Evolutionary conservation across 176 grass and related monocot genomes (phyloP), one percentile per base, ranked within the genome.

Genomic region (Melocanna baccifera): DNA sequence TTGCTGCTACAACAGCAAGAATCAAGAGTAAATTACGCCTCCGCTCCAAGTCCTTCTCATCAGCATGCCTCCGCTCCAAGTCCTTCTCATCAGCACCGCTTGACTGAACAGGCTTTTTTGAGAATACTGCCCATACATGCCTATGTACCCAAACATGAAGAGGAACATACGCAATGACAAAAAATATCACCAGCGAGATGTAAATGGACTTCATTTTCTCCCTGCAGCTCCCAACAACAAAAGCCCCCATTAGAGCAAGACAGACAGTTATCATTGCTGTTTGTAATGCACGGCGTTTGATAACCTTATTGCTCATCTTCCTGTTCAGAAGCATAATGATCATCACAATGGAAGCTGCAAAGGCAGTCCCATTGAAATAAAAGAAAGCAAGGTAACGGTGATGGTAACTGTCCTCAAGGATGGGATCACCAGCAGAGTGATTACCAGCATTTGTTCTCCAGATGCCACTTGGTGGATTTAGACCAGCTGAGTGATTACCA

Each of bases 1-100:
- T 88, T 77, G 80, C 86, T 26, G 74, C 66, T 52, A 88, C 36
- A 84, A 78, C 30, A 73, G 87, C 18, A 84, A 88, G 74, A 23
- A 41, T 83, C 36, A 88, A 34, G 34, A 84, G 74, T 37, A 88
- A 68, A 73, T 88, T 88, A 65, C 81, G 45, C 36, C 67, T 73
- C 25, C 46, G 45, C n/a, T 79, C 87, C 67, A 78, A 79, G 28
- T 79, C 81, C 75, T 88, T 84, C 7, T 29, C 12, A n/a, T 0
- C 7, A 9, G 19, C 42, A 64, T 74, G 43, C 34, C 73, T 72
- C 23, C 45, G 55, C n/a, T 78, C 86, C 67, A 78, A 78, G 26
- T 78, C 81, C 75, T 88, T 84, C 6, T 29, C 12, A 22, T 0
- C 7, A 8, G 18, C 41, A 79, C 15, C 26, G 7, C 53, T 56